phyloP scores from a whole-genome alignment of 2,329 filamentous ascomycete species.

The Diaporthe eres region DNA sequence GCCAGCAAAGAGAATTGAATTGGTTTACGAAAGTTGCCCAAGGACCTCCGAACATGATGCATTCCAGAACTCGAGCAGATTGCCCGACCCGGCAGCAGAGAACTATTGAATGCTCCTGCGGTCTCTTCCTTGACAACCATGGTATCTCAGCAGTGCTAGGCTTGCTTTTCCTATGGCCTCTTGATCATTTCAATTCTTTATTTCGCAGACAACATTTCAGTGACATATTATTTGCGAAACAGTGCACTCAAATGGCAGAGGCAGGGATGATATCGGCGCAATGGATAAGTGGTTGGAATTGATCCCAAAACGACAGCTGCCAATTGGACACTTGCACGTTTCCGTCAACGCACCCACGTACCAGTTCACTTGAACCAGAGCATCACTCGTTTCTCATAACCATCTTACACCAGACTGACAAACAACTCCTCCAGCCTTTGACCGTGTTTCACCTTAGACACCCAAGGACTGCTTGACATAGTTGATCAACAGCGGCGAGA shows the following conservation, averaged over 20 bases:
- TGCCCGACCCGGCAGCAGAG: neutral
- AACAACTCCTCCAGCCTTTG: neutral
- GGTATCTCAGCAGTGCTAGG: neutral
- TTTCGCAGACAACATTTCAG: neutral
- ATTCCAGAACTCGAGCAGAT: neutral
- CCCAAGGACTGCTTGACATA: constrained; percentile 5
- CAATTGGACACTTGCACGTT: neutral
- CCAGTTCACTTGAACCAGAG: neutral
- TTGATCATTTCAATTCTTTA: neutral
- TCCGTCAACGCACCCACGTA: neutral
- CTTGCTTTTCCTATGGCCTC: neutral
- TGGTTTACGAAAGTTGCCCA: neutral
- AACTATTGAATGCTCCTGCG: neutral
- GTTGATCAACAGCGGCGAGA: neutral
- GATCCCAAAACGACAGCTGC: neutral
- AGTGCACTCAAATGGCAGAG: neutral
- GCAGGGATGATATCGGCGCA: neutral
- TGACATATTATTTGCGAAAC: neutral
- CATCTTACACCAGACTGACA: no score
- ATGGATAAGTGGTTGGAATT: neutral
- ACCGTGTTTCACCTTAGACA: neutral
- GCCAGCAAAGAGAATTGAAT: neutral
- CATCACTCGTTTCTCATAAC: neutral
- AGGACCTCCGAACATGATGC: neutral
- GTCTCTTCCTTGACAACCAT: neutral